Evolutionary conservation across 1,284 basidiomycete species (phyloP), one percentile per base, ranked within the genome.

Genomic region (Meripilus lineatus): DNA sequence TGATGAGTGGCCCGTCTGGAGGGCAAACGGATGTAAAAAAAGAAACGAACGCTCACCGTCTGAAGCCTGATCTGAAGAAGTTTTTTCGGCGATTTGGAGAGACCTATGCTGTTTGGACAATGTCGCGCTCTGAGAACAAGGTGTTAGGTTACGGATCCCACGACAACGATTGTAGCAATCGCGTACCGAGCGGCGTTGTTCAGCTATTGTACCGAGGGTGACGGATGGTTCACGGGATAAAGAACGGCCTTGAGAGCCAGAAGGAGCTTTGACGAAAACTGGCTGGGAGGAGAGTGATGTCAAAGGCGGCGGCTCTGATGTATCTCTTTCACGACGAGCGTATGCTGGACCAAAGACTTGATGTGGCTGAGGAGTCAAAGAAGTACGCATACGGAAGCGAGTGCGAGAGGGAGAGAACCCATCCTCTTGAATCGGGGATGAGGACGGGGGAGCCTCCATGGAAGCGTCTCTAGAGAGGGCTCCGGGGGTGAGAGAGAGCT

Each of bases 261-360:
- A 64, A 1, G 84, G 83, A 0, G 73, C 70, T 50, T 73, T 81
- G n/a, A 88, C 73, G 56, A 88, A 88, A 42, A 74, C 68, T 14
- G 84, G 84, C 52, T 81, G 79, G 15, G 75, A 70, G 49, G 70
- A 68, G 22, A 88, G 70, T 40, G 73, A 50, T 34, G 71, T 69
- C 22, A 87, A 58, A 5, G 81, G 72, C 21, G 84, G 84, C n/a
- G 84, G 85, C 51, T 84, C 84, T 14, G 81, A 81, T 28, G 62
- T 59, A 50, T 72, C 66, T 35, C 71, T 67, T 41, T 68, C 68
- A n/a, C 64, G 62, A 39, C 64, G 64, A 35, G 52, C 53, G 7
- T 56, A 56, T 20, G 47, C 50, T 3, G 64, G 64, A 26, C 83
- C 81, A 50, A 82, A 78, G 8, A 60, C 63, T 25, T 63, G 55